A percentile compares a stretch with the other conserved stretches of the same genome.
Conservation (phyloP, 2,329 filamentous ascomycete species). For the Dryadomyces quercivorus region DNA sequence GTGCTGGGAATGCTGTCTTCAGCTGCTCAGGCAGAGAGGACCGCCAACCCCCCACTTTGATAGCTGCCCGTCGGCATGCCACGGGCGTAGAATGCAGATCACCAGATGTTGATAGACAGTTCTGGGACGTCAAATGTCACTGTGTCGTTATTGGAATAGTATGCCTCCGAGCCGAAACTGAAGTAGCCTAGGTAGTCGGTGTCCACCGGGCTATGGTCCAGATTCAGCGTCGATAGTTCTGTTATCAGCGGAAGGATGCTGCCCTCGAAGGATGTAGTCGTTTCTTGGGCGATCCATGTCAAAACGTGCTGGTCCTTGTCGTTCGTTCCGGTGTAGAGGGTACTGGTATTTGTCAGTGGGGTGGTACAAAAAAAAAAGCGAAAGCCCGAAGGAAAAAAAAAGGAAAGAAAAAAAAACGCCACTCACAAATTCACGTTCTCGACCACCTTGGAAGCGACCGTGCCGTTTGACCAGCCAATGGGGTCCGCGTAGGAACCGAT, state of each 20-base stretch:
- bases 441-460: slow-evolving; percentile 22
- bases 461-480: slow-evolving; percentile 25
- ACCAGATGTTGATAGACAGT: slow-evolving; percentile 21
- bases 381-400: background rate
- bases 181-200: slow-evolving; percentile 38
- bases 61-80: no score
- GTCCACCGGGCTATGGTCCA: slow-evolving; percentile 22
- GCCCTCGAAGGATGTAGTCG: slow-evolving; percentile 29
- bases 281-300: slow-evolving; percentile 31
- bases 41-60: no score
- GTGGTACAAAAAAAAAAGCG: background rate
- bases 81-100: background rate
- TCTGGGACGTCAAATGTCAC: slow-evolving; percentile 35
- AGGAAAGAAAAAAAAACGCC: background rate
- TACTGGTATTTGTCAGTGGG: slow-evolving; percentile 4
- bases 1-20: no score
- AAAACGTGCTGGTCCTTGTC: slow-evolving; percentile 29
- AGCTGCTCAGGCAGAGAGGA: no score
- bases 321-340: slow-evolving; percentile 31
- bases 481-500: slow-evolving; percentile 3
- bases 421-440: slow-evolving; percentile 25
- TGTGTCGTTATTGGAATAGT: slow-evolving; percentile 24
- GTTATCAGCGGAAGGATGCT: slow-evolving; percentile 33
- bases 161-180: slow-evolving; percentile 39
- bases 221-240: slow-evolving; percentile 22